These are phyloP conservation scores for Lyophyllum decastes DNA, from an alignment of 768 basidiomycete species.

Conservation along the genomic window DNA sequence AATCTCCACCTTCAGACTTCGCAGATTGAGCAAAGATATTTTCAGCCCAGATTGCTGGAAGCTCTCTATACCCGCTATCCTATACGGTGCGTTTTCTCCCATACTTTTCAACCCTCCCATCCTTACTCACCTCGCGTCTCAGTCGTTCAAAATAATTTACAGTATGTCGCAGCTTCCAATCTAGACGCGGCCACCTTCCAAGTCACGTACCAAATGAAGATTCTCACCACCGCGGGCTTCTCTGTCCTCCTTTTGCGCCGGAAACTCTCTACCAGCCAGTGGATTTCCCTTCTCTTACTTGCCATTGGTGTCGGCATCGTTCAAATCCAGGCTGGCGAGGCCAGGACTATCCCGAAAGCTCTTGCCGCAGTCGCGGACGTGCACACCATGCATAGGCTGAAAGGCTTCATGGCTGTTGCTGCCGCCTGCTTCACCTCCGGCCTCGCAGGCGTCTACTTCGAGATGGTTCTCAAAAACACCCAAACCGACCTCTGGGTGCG, in stretches of 20 bases:
- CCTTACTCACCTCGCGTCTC: background rate
- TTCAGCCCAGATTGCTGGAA: constrained; percentile 97
- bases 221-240: constrained; percentile 90
- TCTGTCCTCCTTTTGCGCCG: constrained; percentile 82
- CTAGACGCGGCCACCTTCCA: constrained; percentile 96
- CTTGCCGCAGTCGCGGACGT: constrained; percentile 26
- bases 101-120: background rate
- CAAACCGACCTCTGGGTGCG: constrained; percentile 93
- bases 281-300: constrained; percentile 83
- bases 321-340: constrained; percentile 67
- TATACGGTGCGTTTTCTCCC: constrained; percentile 62
- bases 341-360: constrained; percentile 19
- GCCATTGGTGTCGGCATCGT: constrained; percentile 90
- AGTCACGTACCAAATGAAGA: constrained; percentile 97
- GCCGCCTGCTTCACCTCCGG: constrained; percentile 95
- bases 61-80: constrained; percentile 92
- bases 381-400: constrained; percentile 76
- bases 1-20: constrained; percentile 33
- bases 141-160: constrained; percentile 94
- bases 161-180: constrained; percentile 93
- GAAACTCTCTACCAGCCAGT: constrained; percentile 72
- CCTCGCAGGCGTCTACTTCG: constrained; percentile 96
- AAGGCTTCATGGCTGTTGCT: constrained; percentile 87
- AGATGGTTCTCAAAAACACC: constrained; percentile 93
- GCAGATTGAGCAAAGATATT: constrained; percentile 64